Base-by-base conservation (phyloP, 2,329 filamentous ascomycete species). In the Penicillium sp. region DNA sequence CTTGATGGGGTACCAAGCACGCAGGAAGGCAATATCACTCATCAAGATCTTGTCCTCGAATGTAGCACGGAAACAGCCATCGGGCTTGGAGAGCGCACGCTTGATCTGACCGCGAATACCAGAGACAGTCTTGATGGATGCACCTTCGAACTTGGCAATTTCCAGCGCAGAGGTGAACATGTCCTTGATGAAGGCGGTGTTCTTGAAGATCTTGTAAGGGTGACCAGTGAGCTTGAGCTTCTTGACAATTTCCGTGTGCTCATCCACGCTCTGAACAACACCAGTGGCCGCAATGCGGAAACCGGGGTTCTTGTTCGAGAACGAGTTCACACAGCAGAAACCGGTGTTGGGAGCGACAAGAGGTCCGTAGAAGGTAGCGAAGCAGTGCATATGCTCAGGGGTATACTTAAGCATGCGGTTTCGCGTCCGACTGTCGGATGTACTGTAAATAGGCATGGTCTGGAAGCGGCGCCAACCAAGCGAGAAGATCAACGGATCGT, bases 351-450 rank as follows among this genome's bases (percentile, higher is more conserved):
- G 94, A 0, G 94, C 92, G 59, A 97, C 91, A 8, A 99, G 85
- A 0, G 95, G 94, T 0, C 93, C 94, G 71, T 96, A 97, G 76
- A 97, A 92, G 50, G 93, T 96, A 41, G 86, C 94, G 73, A 96
- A 96, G 79, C 95, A 99, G 78, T 97, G 94, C 92, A 97, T 97
- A 73, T 99, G 94, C 80, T 99, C 95, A 0, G 94, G 95, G 0
- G 93, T 97, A 77, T 99, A 99, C 77, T 99, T 99, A 61, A 99
- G 84, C 93, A 99, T 97, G 57, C 94, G 88, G 77, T 97, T 97
- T 62, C 94, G 85, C 27, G 91, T 95, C 67, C 94, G 86, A 61
- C 90, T 96, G 75, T 97, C 94, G 25, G 91, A 94, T 57, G 94
- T 96, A 78, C 89, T 94, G 84, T 97, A 99, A 59, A 97, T 87